Evolutionary conservation across 169 alveolate genomes (phyloP).

Genomic region (Plasmodium vivax): DNA sequence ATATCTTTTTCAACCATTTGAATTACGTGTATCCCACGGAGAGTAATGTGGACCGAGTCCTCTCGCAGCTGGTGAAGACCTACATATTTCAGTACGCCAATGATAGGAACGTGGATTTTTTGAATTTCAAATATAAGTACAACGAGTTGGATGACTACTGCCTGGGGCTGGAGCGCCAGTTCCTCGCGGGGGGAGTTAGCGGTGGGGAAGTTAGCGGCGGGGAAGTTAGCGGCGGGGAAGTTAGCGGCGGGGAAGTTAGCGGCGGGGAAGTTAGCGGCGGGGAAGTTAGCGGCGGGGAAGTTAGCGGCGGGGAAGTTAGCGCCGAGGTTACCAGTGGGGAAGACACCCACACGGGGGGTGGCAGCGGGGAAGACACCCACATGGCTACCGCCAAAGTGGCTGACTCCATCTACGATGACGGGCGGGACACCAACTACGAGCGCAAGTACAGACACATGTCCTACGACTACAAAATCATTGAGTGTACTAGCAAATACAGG

Average conservation of each 20-base stretch:
- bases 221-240: neutral
- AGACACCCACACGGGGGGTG: neutral
- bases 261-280: no score
- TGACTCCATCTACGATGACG: slow-evolving; percentile 32
- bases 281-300: no score
- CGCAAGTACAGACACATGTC: slow-evolving; percentile 29
- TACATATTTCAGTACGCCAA: slow-evolving; percentile 81
- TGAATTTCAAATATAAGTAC: slow-evolving; percentile 54
- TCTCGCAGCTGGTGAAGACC: slow-evolving; percentile 77
- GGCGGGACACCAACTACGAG: slow-evolving; percentile 20
- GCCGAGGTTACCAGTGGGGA: no score
- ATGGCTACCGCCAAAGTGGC: neutral
- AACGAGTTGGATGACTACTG: slow-evolving; percentile 61
- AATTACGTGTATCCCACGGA: slow-evolving; percentile 79
- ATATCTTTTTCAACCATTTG: slow-evolving; percentile 76
- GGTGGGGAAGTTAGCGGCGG: neutral
- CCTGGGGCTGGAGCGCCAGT: slow-evolving; percentile 3
- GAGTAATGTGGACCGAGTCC: slow-evolving; percentile 76
- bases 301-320: no score
- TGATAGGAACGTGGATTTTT: slow-evolving; percentile 55
- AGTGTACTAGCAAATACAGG: slow-evolving; percentile 27
- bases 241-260: no score
- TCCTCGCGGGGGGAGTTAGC: neutral
- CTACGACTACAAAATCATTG: slow-evolving; percentile 52
- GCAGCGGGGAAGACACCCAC: neutral